A percentile compares a stretch with the other conserved stretches of the same genome.
These are phyloP conservation scores for Cladosporium halotolerans DNA, from an alignment of 2,329 filamentous ascomycete species.

Conservation along the genomic window DNA sequence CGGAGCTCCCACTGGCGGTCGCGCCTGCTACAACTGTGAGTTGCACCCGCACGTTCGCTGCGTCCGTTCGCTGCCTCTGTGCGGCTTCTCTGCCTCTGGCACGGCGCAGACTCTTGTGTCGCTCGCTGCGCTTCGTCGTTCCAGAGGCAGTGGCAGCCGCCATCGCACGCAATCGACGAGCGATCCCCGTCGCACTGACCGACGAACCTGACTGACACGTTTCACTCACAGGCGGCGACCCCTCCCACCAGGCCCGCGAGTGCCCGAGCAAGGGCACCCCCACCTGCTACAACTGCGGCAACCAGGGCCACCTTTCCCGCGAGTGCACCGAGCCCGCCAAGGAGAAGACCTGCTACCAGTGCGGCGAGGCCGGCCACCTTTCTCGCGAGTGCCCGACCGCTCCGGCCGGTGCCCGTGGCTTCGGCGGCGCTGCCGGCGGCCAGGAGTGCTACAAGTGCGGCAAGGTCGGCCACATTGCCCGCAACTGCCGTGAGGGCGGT, in stretches of 20 bases:
- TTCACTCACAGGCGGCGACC: conserved; percentile 38
- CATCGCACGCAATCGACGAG: background rate
- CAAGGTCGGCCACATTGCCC: conserved; percentile 91
- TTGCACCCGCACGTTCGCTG: conserved; percentile 17
- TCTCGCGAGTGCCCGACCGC: conserved; percentile 70
- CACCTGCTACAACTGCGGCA: conserved; percentile 43
- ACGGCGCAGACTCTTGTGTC: background rate
- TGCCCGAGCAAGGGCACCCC: conserved; percentile 44
- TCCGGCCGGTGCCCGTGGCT: conserved; percentile 35
- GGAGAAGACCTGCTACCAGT: conserved; percentile 70
- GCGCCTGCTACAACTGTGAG: conserved; percentile 56
- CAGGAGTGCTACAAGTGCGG: conserved; percentile 87
- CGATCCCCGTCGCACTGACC: background rate
- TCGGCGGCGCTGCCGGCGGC: conserved; percentile 39
- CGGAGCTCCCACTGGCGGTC: conserved; percentile 31
- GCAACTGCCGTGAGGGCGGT: conserved; percentile 70
- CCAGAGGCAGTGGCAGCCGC: background rate
- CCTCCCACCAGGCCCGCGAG: conserved; percentile 45
- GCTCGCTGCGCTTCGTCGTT: background rate
- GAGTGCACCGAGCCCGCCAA: conserved; percentile 87
- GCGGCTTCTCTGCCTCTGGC: background rate
- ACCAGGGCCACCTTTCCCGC: conserved; percentile 55
- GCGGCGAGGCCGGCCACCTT: conserved; percentile 80
- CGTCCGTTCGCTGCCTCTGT: background rate
- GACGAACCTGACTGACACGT: background rate